Evolutionary conservation across 805 yeast genomes (phyloP), one percentile per base, ranked within the genome.

Genomic region (Saccharomycopsis sp.): DNA sequence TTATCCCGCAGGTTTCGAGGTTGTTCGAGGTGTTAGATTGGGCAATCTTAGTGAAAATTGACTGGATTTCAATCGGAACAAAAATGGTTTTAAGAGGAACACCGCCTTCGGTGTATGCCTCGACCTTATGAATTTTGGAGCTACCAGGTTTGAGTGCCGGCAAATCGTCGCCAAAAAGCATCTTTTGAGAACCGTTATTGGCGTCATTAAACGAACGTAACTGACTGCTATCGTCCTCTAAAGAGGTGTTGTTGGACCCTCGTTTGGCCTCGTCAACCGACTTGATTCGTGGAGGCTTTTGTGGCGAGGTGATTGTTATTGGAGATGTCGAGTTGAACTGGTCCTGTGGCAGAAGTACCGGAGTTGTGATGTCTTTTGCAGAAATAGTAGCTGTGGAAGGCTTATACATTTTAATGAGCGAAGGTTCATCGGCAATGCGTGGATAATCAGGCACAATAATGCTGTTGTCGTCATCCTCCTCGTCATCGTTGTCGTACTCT

Each of bases 1-100:
- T 72, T 20, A 84, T 81, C 12, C 89, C 89, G 66, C 88, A 84
- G 0, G 88, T 84, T 65, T 84, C 89, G 15, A 85, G 69, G 47
- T 78, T 78, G 15, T 69, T 69, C 1, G 53, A 23, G 0, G 89
- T 84, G 64, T 84, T 85, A 2, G 69, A 62, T 17, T 68, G 63
- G 1, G 88, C 84, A 12, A 81, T 66, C 23, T 68, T 64, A 7
- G 82, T 70, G 63, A 84, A 84, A 23, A 66, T 60, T 1, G 68
- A 58, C 34, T 79, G 73, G 19, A 84, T 69, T 24, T 69, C 69
- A 0, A 68, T 56, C 0, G 89, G 86, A 12, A 83, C 66, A 64
- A 75, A 83, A 1, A 0, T 81, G 73, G 56, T 86, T 73, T 55
- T 56, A 2, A 84, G 66, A 2, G 84, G 80, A 8, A 72, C 72